Conservation (phyloP, 1,284 basidiomycete species). For the Coniophora puteana region DNA sequence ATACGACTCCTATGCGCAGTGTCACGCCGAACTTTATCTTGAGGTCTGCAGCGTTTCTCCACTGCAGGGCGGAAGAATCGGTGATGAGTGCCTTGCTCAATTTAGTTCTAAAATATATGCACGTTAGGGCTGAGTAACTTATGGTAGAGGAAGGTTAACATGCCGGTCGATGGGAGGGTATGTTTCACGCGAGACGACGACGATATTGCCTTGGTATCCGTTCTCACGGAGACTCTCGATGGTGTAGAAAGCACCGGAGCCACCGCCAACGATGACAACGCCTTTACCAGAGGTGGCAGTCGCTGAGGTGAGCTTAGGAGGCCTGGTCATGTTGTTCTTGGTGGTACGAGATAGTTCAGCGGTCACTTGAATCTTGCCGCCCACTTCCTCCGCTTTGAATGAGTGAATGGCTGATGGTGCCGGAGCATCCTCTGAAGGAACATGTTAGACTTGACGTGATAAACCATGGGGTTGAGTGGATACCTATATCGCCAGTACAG, state of each 20-base stretch:
- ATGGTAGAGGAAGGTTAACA: constrained; percentile 8
- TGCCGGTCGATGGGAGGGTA: constrained; percentile 87
- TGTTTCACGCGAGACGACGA: constrained; percentile 75
- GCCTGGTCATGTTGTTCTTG: constrained; percentile 65
- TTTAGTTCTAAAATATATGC: constrained; percentile 61
- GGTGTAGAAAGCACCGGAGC: constrained; percentile 76
- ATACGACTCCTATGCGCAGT: constrained; percentile 63
- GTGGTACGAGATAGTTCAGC: constrained; percentile 68
- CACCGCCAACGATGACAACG: constrained; percentile 87
- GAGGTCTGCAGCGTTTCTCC: constrained; percentile 68
- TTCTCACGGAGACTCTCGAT: constrained; percentile 85
- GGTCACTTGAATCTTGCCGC: constrained; percentile 79
- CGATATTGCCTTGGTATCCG: constrained; percentile 77
- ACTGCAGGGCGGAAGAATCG: constrained; percentile 76
- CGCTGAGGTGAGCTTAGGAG: constrained; percentile 47
- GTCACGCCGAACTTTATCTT: constrained; percentile 81
- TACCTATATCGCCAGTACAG: constrained; percentile 75
- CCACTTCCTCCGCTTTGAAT: constrained; percentile 70
- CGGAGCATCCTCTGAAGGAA: constrained; percentile 77
- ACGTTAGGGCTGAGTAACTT: constrained; percentile 3
- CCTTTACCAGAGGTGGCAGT: constrained; percentile 41
- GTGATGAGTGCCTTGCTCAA: constrained; percentile 86
- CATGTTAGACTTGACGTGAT: neutral
- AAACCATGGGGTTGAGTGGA: constrained; percentile 11
- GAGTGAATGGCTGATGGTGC: constrained; percentile 83